Evolutionary conservation across 202 grass and related monocot species (phyloP).

Genomic region (Schoenoplectus tabernaemontani): DNA sequence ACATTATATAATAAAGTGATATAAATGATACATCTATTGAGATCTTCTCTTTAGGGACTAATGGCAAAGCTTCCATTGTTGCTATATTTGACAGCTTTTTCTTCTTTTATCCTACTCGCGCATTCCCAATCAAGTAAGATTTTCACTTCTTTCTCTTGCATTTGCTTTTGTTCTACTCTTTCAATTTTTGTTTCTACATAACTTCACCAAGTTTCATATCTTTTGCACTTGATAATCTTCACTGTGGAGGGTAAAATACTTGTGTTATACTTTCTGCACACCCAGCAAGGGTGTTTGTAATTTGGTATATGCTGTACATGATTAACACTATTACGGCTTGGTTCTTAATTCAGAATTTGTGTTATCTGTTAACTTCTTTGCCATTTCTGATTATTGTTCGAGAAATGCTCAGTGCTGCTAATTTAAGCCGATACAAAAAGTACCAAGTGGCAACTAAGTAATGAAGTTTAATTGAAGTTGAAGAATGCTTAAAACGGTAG

Average conservation of each 20-base stretch:
- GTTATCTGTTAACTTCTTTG: neutral
- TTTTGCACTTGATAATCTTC: neutral
- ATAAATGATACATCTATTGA: neutral
- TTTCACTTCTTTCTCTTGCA: neutral
- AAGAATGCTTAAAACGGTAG: neutral
- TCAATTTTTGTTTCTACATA: neutral
- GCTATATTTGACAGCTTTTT: neutral
- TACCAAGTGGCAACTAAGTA: too few relatives aligned
- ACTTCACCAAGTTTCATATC: neutral
- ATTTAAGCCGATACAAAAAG: neutral
- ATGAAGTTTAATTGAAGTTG: neutral
- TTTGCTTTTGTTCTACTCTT: neutral
- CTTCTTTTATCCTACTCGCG: neutral
- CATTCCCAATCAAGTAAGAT: constrained; percentile 6
- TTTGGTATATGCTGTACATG: neutral
- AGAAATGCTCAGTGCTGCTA: neutral
- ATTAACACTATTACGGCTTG: neutral
- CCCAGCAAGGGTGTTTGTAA: neutral
- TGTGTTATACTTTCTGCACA: neutral
- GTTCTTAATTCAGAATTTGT: neutral
- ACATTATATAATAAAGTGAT: neutral
- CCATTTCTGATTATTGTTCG: neutral
- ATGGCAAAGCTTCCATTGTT: neutral
- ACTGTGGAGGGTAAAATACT: neutral
- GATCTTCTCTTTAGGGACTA: neutral